Evolutionary conservation across 257 asterid genomes (phyloP).

Genomic region (Rauvolfia tetraphylla): DNA sequence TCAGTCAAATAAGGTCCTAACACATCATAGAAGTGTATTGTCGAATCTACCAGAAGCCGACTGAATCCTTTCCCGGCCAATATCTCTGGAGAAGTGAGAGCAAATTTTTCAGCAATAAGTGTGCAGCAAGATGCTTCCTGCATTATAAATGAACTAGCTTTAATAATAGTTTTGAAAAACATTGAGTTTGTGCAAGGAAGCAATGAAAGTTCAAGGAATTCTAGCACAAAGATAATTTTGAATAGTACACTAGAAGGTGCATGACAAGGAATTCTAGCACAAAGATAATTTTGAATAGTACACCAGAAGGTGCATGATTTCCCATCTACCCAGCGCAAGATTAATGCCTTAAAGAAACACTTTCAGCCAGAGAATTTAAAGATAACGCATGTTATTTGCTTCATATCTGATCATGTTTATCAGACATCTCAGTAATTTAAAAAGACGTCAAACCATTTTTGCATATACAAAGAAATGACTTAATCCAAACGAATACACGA

Average conservation of each 20-base stretch:
- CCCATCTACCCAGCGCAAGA: not conserved
- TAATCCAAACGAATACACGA: not conserved
- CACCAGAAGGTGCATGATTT: not conserved
- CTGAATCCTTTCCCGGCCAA: slow-evolving; percentile 73
- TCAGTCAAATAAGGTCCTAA: not conserved
- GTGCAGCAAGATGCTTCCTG: slow-evolving; percentile 82
- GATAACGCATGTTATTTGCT: not conserved
- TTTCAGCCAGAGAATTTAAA: not conserved
- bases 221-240: no score
- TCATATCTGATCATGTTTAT: not conserved
- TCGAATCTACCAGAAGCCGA: slow-evolving; percentile 71
- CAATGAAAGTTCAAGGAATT: slow-evolving; percentile 2
- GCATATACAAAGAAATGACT: not conserved
- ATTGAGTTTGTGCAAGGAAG: not conserved
- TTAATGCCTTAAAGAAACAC: not conserved
- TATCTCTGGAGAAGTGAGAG: slow-evolving; percentile 54
- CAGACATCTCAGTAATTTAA: not conserved
- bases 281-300: not conserved
- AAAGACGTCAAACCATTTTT: not conserved
- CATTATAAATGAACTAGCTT: slow-evolving; percentile 11
- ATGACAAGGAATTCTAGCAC: not conserved
- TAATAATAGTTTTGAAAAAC: slow-evolving; percentile 2
- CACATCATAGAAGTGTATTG: not conserved
- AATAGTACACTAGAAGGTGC: no score
- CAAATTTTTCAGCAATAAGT: slow-evolving; percentile 60